A percentile compares a stretch with the other conserved stretches of the same genome.
These are phyloP conservation scores for Yarrowia keelungensis DNA, from an alignment of 805 yeast genomes.

Conservation along the genomic window DNA sequence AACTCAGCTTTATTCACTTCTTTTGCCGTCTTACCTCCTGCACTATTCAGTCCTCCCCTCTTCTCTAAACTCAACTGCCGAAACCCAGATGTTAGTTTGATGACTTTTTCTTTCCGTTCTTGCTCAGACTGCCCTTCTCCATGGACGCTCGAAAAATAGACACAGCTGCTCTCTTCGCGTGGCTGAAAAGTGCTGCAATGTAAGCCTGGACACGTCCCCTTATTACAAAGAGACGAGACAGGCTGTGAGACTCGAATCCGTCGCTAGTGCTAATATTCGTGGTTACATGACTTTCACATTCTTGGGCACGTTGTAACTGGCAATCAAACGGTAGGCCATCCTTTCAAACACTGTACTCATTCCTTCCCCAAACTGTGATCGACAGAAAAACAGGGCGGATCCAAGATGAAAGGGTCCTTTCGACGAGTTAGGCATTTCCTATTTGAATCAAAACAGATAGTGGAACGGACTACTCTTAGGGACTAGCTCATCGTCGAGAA, in stretches of 20 bases:
- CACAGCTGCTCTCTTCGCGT: constrained; percentile 8
- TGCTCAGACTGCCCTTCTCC: not conserved
- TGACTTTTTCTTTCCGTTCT: not conserved
- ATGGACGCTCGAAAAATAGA: no score
- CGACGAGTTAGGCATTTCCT: constrained; percentile 14
- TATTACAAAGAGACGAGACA: not conserved
- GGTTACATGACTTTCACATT: no score
- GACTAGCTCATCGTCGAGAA: no score
- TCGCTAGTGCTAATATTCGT: not conserved
- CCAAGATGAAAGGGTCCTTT: constrained; percentile 1
- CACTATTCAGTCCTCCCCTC: no score
- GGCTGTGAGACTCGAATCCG: no score
- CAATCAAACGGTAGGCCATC: not conserved
- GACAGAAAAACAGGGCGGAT: constrained; percentile 4
- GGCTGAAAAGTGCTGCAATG: constrained; percentile 15
- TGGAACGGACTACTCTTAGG: not conserved
- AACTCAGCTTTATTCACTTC: no score
- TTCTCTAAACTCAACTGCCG: constrained; percentile 21
- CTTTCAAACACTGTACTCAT: not conserved
- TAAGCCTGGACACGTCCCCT: constrained; percentile 8
- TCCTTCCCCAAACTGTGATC: not conserved
- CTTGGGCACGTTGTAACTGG: not conserved
- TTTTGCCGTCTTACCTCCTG: no score
- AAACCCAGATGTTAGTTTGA: not conserved
- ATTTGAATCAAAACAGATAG: constrained; percentile 12